Base-by-base conservation (phyloP, 768 basidiomycete species). In the Boletus rubescentipes region DNA sequence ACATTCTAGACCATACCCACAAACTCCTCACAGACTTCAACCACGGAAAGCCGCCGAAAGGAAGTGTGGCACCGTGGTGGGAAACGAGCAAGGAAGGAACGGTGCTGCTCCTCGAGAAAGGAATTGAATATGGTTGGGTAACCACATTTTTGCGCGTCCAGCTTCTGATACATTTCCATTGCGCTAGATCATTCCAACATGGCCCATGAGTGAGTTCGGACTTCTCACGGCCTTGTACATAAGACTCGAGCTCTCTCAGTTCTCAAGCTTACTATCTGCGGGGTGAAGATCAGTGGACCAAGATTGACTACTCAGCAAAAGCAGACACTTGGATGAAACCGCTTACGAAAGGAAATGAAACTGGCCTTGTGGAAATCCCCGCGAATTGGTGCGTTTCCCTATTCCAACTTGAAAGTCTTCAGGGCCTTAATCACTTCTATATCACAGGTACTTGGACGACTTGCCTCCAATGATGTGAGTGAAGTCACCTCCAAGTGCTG, bases 1-100 rank as follows among this genome's bases (percentile, higher is more conserved):
- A 87, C 58, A 83, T 90, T 47, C 70, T 90, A 35, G 81, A 87
- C 49, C 74, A 86, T 59, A 88, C 86, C 1, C 77, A 79, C 67
- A 72, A 80, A 18, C 72, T 87, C n/a, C 70, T 89, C 38, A 87
- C 86, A 1, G 75, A 77, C 12, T 89, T 89, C 63, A 86, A 85
- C 63, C 69, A 79, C 54, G 82, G 83, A 23, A 67, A 77, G 15
- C 73, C 82, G 21, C 84, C 83, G 0, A 82, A 80, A 64, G 84
- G 83, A 36, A 81, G 79, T 46, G 86, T 87, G 32, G 87, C 87
- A 1, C 87, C 87, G 0, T 91, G 88, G 86, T 91, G 87, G 87
- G 89, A 91, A 66, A 81, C 81, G 3, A 84, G 81, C 67, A 83
- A 79, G 56, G 86, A 87, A 66, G 84, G 83, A 4, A 82, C 81